phyloP scores from a whole-genome alignment of 2,329 filamentous ascomycete genomes.

The Alternaria hordeiaustralica region DNA sequence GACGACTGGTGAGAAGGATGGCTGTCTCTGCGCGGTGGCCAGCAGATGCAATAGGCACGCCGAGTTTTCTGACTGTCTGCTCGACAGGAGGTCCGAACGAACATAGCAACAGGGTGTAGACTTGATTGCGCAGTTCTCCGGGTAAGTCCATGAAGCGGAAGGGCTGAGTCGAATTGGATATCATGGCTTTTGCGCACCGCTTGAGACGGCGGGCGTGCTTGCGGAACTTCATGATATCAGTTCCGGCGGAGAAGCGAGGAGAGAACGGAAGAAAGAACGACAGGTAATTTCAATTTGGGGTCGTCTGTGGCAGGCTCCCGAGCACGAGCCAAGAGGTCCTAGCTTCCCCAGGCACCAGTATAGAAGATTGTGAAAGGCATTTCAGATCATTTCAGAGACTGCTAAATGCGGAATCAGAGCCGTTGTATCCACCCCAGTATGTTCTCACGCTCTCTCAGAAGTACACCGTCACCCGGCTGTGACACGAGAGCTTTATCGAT shows the following conservation, averaged over 20 bases:
- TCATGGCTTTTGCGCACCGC: not conserved
- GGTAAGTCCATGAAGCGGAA: not conserved
- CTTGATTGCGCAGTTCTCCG: not conserved
- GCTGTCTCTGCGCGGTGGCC: not conserved
- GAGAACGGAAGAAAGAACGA: too few species aligned
- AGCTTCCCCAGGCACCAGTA: not conserved
- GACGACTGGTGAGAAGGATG: not conserved
- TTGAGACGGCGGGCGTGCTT: not conserved
- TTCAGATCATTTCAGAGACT: too few species aligned
- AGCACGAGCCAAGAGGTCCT: not conserved
- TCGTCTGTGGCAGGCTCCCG: not conserved
- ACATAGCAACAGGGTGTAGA: not conserved
- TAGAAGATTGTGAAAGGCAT: too few species aligned
- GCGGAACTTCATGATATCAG: too few species aligned
- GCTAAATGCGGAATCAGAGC: not conserved
- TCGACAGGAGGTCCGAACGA: not conserved
- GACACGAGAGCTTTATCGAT: conserved; percentile 1
- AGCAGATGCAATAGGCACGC: not conserved
- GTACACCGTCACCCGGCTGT: conserved; percentile 9
- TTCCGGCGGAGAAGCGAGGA: not conserved
- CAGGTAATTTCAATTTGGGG: not conserved
- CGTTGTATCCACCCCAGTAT: conserved; percentile 10
- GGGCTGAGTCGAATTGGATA: not conserved
- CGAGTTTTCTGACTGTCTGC: accelerated
- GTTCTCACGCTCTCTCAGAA: conserved; percentile 9